Evolutionary conservation across 192 early-diverging fungal species (phyloP), one percentile per base, ranked within the genome.

Genomic region (Backusella mclennaniae): DNA sequence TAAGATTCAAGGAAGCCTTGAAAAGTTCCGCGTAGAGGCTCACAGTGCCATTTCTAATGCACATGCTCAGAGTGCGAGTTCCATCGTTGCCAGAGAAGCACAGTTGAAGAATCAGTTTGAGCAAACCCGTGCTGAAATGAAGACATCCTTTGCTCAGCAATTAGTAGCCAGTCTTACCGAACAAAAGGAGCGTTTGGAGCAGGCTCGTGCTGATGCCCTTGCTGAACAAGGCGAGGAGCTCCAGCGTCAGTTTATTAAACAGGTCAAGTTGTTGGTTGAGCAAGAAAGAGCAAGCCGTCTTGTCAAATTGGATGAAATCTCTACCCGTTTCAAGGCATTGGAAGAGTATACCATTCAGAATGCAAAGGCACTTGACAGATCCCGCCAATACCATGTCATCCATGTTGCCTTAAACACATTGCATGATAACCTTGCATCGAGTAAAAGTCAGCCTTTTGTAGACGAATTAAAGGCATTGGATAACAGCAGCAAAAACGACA

Each of bases 251-350:
- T 99, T 94, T 88, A 84, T 91, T 68, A 85, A 90, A 38, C 89
- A 96, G 78, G 90, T 96, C 79, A 92, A 91, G 69, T 82, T 84
- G 23, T 84, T 91, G 36, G 92, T 99, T 35, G 97, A 99, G 73
- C 85, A 93, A 63, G 97, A 99, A 85, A 92, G 97, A 72, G 90
- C 89, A 23, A 95, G 95, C 17, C 93, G 97, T 19, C 84, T 99
- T 73, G 95, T 94, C 8, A 87, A 91, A 42, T 79, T 99, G 53
- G 95, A 97, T 80, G 89, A 93, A 67, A 89, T 99, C 63, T 88
- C 89, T 71, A 77, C 91, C 23, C 93, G 94, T 79, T 81, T 96
- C 31, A 92, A 91, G 77, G 84, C 92, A 44, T 87, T 99, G 33
- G 91, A 93, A 71, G 80, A 86, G 63, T 83, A 92, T 74, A 84